Conservation (phyloP, 1,284 basidiomycete genomes). For the Cryptococcus sp. region DNA sequence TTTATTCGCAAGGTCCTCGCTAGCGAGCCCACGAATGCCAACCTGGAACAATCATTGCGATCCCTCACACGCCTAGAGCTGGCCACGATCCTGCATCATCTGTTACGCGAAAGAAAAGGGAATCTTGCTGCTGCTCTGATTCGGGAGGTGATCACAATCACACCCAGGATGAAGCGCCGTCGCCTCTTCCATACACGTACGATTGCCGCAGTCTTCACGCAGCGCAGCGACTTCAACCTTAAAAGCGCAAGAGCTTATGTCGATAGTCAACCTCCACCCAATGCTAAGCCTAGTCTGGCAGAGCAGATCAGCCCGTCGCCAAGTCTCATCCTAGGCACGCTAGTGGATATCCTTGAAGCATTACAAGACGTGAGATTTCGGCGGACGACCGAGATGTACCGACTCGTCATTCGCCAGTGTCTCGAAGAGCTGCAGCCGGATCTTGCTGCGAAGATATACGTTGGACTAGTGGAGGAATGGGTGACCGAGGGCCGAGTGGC, state of each 20-base stretch:
- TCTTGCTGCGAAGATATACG: constrained; percentile 48
- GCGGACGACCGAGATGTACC: constrained; percentile 37
- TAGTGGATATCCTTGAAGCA: constrained; percentile 29
- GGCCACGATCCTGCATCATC: constrained; percentile 31
- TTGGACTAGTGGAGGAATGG: constrained; percentile 53
- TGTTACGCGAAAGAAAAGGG: constrained; percentile 27
- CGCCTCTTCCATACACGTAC: constrained; percentile 7
- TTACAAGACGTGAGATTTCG: constrained; percentile 37
- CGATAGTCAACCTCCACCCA: background rate
- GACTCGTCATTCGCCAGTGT: constrained; percentile 29
- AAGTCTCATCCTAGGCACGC: constrained; percentile 7
- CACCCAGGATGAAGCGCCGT: constrained; percentile 10
- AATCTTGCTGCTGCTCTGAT: constrained; percentile 18
- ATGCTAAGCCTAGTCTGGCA: constrained; percentile 18
- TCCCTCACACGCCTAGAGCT: constrained; percentile 29
- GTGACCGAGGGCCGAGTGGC: constrained; percentile 51
- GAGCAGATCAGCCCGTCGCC: constrained; percentile 17
- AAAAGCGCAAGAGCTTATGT: background rate
- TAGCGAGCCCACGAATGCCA: background rate
- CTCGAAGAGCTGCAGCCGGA: constrained; percentile 36
- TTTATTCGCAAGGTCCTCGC: constrained; percentile 5
- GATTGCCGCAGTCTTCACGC: constrained; percentile 7
- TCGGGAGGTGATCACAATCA: constrained; percentile 3
- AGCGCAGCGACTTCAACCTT: constrained; percentile 6
- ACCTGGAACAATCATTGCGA: background rate